A percentile compares a stretch with the other conserved stretches of the same genome.
Evolutionary conservation across 139 green algal species (phyloP).

Genomic region (Mychonastes homosphaera): DNA sequence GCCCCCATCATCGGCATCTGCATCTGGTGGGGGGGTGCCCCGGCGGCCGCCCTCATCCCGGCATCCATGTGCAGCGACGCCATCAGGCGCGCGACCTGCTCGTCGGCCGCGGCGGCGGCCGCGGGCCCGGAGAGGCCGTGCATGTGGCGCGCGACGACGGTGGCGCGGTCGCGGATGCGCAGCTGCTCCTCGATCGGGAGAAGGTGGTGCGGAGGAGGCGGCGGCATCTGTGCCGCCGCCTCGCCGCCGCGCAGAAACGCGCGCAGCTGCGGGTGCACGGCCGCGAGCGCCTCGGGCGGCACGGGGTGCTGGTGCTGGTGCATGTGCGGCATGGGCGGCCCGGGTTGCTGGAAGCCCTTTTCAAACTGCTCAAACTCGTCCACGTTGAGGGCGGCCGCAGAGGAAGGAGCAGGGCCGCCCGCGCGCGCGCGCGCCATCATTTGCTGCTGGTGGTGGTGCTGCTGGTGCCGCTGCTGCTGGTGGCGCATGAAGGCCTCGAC

Average conservation of each 20-base stretch:
- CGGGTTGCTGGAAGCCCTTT: neutral
- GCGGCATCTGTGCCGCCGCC: neutral
- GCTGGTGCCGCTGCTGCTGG: neutral
- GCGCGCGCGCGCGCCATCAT: neutral
- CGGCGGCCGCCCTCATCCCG: conserved; percentile 29
- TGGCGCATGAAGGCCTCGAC: neutral
- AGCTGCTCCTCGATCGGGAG: conserved; percentile 28
- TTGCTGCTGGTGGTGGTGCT: neutral
- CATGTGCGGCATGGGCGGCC: neutral
- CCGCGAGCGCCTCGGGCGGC: neutral
- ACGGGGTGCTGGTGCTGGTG: conserved; percentile 3
- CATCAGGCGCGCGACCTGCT: conserved; percentile 59
- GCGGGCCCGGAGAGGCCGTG: too few species aligned
- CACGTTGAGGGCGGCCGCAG: neutral
- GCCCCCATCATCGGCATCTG: too few species aligned
- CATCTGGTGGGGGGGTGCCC: neutral
- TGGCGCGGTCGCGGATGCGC: conserved; percentile 60
- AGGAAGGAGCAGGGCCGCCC: neutral
- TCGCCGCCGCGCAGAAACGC: conserved; percentile 15
- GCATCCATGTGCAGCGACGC: conserved; percentile 58
- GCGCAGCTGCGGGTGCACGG: conserved; percentile 14
- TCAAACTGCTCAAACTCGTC: neutral
- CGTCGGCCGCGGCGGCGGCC: neutral
- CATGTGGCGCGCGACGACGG: conserved; percentile 74
- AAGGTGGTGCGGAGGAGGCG: conserved; percentile 5